A percentile compares a stretch with the other conserved stretches of the same genome.
These are phyloP conservation scores for Salix viminalis DNA, from an alignment of 345 rosid genomes.

Conservation along the genomic window DNA sequence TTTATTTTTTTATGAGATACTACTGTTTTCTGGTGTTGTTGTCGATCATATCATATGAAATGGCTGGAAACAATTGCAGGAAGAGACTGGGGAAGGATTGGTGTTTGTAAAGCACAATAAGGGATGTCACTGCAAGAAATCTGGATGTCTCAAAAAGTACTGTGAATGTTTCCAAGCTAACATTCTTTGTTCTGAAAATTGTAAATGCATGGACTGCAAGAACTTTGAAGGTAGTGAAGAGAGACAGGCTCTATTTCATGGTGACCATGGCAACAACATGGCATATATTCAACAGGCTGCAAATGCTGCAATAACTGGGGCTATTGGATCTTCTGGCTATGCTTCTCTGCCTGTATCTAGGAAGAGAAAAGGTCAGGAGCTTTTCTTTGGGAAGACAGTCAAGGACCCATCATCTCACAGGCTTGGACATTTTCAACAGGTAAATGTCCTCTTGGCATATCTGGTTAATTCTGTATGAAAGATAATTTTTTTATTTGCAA, in stretches of 20 bases:
- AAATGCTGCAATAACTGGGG: conserved; percentile 98
- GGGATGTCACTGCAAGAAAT: conserved; percentile 99
- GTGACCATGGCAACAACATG: conserved; percentile 79
- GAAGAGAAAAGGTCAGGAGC: conserved; percentile 84
- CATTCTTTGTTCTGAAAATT: conserved; percentile 94
- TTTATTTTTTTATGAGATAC: neutral
- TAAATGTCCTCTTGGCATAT: conserved; percentile 25
- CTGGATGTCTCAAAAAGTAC: conserved; percentile 96
- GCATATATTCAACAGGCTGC: conserved; percentile 95
- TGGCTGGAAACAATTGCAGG: conserved; percentile 40
- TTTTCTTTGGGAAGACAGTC: conserved; percentile 50
- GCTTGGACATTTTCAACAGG: conserved; percentile 69
- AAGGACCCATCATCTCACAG: conserved; percentile 64
- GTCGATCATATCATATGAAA: neutral
- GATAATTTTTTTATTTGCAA: neutral
- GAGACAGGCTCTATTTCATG: conserved; percentile 91
- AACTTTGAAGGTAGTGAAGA: conserved; percentile 97
- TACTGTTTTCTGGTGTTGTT: neutral
- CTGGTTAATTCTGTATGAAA: neutral
- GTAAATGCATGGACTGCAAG: conserved; percentile 95
- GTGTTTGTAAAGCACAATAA: conserved; percentile 87
- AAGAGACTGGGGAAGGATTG: conserved; percentile 71
- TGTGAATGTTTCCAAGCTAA: conserved; percentile 98
- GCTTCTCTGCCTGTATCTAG: conserved; percentile 65
- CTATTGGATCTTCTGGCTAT: conserved; percentile 91